Conservation (phyloP, 202 grass and related monocot genomes). For the Dendrocalamus latiflorus region DNA sequence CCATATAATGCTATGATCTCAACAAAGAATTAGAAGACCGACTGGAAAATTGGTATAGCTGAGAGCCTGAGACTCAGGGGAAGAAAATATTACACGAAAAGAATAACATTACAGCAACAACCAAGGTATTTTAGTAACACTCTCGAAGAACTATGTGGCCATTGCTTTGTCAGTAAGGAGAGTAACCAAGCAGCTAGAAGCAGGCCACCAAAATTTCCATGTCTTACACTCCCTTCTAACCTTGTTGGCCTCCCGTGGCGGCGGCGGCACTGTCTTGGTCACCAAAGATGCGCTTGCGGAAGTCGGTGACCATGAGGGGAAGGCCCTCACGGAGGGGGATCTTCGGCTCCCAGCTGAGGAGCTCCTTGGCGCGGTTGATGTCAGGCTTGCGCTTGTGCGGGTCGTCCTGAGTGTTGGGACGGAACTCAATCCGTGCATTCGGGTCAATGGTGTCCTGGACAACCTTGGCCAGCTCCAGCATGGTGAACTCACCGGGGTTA, state of each 20-base stretch:
- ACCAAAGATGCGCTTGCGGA: conserved; percentile 73
- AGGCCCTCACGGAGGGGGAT: conserved; percentile 62
- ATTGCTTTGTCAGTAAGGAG: conserved; percentile 36
- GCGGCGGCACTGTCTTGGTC: conserved; percentile 32
- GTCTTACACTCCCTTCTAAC: conserved; percentile 6
- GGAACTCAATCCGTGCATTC: conserved; percentile 67
- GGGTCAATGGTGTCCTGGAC: conserved; percentile 92
- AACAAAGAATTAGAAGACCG: conserved; percentile 47
- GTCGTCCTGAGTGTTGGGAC: conserved; percentile 78
- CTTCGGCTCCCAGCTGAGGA: conserved; percentile 68
- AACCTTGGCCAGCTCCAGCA: conserved; percentile 82
- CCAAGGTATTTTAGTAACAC: conserved; percentile 34
- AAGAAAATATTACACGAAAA: conserved; percentile 25
- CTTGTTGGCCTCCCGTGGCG: conserved; percentile 22
- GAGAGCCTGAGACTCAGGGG: neutral
- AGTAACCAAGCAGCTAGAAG: conserved; percentile 41
- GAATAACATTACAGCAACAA: conserved; percentile 43
- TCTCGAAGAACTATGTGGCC: conserved; percentile 25
- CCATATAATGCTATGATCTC: conserved; percentile 33
- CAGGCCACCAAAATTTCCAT: conserved; percentile 50
- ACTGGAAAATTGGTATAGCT: conserved; percentile 36
- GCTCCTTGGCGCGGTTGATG: conserved; percentile 67
- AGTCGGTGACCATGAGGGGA: conserved; percentile 69
- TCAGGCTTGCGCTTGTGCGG: conserved; percentile 91
- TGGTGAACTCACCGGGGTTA: conserved; percentile 83